phyloP scores from a whole-genome alignment of 1,284 basidiomycete species.

The Stygiomarasmius scandens region DNA sequence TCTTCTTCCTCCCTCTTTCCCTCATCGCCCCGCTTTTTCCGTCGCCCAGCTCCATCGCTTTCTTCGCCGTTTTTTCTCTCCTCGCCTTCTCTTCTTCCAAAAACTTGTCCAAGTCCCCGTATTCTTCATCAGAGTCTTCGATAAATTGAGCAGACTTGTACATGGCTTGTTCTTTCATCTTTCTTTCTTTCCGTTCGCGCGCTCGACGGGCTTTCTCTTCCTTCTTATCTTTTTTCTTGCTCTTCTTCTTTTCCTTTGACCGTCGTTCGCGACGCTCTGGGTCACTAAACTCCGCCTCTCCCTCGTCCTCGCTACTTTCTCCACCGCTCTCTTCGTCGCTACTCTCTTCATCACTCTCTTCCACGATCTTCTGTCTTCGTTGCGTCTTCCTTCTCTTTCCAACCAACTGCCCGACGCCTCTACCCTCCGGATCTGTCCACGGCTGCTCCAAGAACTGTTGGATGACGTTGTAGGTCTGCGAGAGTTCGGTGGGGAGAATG shows the following conservation, averaged over 20 bases:
- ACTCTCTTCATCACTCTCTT: conserved; percentile 1
- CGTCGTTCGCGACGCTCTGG: conserved; percentile 31
- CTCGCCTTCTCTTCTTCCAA: conserved; percentile 54
- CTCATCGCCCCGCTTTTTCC: conserved; percentile 56
- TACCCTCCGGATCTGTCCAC: conserved; percentile 74
- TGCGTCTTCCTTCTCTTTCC: conserved; percentile 59
- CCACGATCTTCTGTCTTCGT: conserved; percentile 29
- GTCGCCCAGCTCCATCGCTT: conserved; percentile 41
- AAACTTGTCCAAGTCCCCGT: conserved; percentile 60
- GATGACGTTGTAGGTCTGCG: conserved; percentile 69
- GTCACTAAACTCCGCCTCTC: conserved; percentile 84
- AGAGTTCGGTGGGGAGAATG: conserved; percentile 65
- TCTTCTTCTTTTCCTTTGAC: not conserved
- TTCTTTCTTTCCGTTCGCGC: conserved; percentile 36
- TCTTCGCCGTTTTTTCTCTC: conserved; percentile 46
- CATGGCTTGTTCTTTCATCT: conserved; percentile 58
- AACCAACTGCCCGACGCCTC: conserved; percentile 68
- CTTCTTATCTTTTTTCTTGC: conserved; percentile 50
- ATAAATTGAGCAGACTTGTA: conserved; percentile 80
- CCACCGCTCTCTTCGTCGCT: conserved; percentile 35
- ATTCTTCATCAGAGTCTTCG: conserved; percentile 70
- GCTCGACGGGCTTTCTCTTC: not conserved
- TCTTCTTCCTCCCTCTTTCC: conserved; percentile 70
- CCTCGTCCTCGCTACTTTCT: conserved; percentile 53
- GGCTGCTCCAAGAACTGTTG: conserved; percentile 76